Evolutionary conservation across 164 flowering plant species (phyloP), one percentile per base, ranked within the genome.

Genomic region (Sedum album): DNA sequence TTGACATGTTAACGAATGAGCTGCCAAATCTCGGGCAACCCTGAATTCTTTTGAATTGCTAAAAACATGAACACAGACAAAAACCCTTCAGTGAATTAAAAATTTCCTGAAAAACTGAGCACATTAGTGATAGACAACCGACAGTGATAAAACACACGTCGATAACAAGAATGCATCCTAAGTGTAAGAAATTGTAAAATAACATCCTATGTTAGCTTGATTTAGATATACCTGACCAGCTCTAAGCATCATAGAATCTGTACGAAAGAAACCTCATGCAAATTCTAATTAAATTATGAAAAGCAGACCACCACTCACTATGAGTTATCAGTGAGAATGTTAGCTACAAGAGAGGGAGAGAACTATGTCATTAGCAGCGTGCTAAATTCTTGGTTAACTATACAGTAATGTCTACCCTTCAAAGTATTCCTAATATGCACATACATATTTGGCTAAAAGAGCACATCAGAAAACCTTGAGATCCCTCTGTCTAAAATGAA

Each of bases 11-110:
- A 66, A 76, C 23, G 81, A 72, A 76, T 80, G 83, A 6, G 51
- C 70, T n/a, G 69, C 81, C 79, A 80, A 65, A 39, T 76, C 67
- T 28, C 51, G 78, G 26, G 81, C 75, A 51, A 74, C 76, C 71
- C 65, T 25, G 63, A 80, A 78, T 69, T 80, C 83, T 73, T 78
- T 78, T 8, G 83, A 80, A 46, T 30, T 6, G 75, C 82, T 79
- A 75, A 21, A 70, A 38, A 13, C 49, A 65, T 6, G 67, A 21
- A 73, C n/a, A 71, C 17, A 28, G 1, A 63, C n/a, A 48, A 69
- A 62, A 38, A 46, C 6, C 28, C 15, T 28, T 57, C 36, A 30
- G 26, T 39, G n/a, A 62, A 17, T 20, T 8, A 65, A 23, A 65
- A 36, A 65, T 2, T 0, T n/a, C 17, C 0, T 17, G 39, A 35